Percentiles rank a stretch among this genome's conserved stretches.
phyloP scores from a whole-genome alignment of 1,284 basidiomycete genomes.

The Pseudozyma flocculosa region DNA sequence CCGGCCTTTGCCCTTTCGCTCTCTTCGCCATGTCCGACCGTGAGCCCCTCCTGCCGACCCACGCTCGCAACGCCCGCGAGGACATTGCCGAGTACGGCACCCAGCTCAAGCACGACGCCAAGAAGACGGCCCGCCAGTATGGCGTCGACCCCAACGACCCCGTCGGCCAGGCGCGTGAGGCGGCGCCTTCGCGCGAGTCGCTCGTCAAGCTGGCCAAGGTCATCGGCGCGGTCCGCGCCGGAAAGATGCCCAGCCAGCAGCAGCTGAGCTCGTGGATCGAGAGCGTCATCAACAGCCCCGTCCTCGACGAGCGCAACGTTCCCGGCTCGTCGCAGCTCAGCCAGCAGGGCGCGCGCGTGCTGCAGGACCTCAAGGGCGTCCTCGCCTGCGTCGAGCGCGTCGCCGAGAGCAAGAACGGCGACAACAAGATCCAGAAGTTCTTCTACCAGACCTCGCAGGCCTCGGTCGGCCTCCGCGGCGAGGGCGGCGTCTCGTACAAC shows the following conservation, averaged over 20 bases:
- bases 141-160: constrained; percentile 33
- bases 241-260: constrained; percentile 37
- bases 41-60: constrained; percentile 33
- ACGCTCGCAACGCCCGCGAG: constrained; percentile 17
- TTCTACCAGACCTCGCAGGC: constrained; percentile 55
- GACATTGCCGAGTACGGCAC: constrained; percentile 15
- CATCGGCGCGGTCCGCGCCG: constrained; percentile 35
- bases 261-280: constrained; percentile 38
- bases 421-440: constrained; percentile 60
- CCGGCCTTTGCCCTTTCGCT: not conserved
- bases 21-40: constrained; percentile 23
- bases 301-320: constrained; percentile 35
- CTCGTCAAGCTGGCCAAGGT: constrained; percentile 32
- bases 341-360: constrained; percentile 31
- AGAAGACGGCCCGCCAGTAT: constrained; percentile 23
- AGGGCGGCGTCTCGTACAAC: constrained; percentile 15
- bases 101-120: constrained; percentile 25
- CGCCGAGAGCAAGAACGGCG: constrained; percentile 45
- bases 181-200: constrained; percentile 27
- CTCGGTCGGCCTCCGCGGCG: constrained; percentile 40
- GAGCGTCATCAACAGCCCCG: constrained; percentile 30
- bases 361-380: constrained; percentile 41
- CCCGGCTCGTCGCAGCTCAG: constrained; percentile 34
- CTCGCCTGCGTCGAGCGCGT: constrained; percentile 38
- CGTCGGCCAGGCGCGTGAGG: constrained; percentile 10